Conservation (phyloP, 371 early-diverging fungal genomes). For the Nematocida major region DNA sequence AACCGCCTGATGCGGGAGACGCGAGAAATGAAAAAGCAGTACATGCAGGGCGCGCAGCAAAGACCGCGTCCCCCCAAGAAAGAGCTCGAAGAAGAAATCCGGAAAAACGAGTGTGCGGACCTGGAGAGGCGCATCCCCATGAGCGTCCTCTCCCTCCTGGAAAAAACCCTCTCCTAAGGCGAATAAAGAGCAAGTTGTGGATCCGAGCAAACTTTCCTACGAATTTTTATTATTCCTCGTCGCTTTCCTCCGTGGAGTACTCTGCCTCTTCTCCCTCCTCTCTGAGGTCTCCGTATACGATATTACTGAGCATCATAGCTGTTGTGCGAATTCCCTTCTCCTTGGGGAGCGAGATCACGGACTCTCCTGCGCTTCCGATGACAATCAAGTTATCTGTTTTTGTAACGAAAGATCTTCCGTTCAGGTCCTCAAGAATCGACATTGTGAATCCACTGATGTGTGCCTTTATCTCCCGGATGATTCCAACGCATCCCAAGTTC, state of each 20-base stretch:
- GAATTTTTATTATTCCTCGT: slow-evolving; percentile 27
- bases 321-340: slow-evolving; percentile 60
- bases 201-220: not conserved
- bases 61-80: not conserved
- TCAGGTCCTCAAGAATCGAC: slow-evolving; percentile 79
- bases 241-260: not conserved
- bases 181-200: not conserved
- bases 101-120: slow-evolving; percentile 35
- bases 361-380: slow-evolving; percentile 72
- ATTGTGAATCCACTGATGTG: slow-evolving; percentile 92
- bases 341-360: slow-evolving; percentile 63
- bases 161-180: not conserved
- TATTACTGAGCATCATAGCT: slow-evolving; percentile 60
- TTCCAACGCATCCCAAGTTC: slow-evolving; percentile 96
- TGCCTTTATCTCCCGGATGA: slow-evolving; percentile 86
- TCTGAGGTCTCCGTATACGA: slow-evolving; percentile 55
- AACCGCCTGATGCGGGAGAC: not conserved
- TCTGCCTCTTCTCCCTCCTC: slow-evolving; percentile 40
- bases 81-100: slow-evolving; percentile 41
- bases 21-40: slow-evolving; percentile 24
- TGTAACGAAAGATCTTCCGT: slow-evolving; percentile 78
- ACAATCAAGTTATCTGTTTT: slow-evolving; percentile 81
- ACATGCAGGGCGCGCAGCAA: not conserved
- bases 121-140: slow-evolving; percentile 41
- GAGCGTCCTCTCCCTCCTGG: not conserved